phyloP scores from a whole-genome alignment of 1,284 basidiomycete genomes.

The Fomitopsis palustris region DNA sequence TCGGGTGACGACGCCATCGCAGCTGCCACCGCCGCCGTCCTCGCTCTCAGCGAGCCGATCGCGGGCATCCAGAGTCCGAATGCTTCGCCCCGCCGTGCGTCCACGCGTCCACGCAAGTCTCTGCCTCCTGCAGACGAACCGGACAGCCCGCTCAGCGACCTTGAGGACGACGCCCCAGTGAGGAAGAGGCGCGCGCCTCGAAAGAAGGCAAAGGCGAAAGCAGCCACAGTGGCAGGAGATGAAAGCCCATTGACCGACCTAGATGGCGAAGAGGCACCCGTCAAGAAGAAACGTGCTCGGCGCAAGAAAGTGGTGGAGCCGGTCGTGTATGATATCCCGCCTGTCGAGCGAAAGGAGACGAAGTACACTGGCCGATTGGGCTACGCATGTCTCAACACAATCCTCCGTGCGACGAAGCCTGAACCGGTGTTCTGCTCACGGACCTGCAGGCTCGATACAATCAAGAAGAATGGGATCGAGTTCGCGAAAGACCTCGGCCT shows the following conservation, averaged over 20 bases:
- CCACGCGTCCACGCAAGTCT: neutral
- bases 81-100: neutral
- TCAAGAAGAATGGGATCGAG: slow-evolving; percentile 70
- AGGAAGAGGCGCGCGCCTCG: neutral
- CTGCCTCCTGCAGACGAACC: neutral
- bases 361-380: slow-evolving; percentile 74
- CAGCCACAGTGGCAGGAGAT: slow-evolving; percentile 1
- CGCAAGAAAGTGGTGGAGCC: slow-evolving; percentile 51
- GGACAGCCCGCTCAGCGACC: neutral
- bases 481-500: slow-evolving; percentile 77
- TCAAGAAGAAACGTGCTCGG: slow-evolving; percentile 35
- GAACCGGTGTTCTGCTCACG: slow-evolving; percentile 62
- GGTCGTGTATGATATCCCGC: slow-evolving; percentile 68
- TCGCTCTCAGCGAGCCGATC: slow-evolving; percentile 5
- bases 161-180: neutral
- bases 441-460: slow-evolving; percentile 63
- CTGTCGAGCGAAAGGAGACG: slow-evolving; percentile 57
- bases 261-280: slow-evolving; percentile 21
- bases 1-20: neutral
- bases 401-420: slow-evolving; percentile 70
- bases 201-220: neutral
- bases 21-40: slow-evolving; percentile 1
- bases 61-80: neutral
- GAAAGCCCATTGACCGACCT: slow-evolving; percentile 27
- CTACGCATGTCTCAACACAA: slow-evolving; percentile 85